Evolutionary conservation across 2,329 filamentous ascomycete species (phyloP), one percentile per base, ranked within the genome.

Genomic region (Apiospora malaysiana): DNA sequence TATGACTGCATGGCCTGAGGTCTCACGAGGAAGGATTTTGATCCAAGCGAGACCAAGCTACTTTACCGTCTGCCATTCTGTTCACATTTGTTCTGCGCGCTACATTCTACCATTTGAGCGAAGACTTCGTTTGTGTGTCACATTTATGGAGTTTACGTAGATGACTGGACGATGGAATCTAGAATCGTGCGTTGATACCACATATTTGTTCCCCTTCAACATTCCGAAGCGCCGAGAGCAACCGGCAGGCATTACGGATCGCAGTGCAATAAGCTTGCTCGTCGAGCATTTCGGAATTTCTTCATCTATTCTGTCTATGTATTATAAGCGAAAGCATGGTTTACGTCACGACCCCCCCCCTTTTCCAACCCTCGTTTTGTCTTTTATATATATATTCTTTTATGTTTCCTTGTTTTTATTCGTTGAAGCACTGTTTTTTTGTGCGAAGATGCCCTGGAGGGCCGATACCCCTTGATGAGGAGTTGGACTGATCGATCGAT

Each of bases 1-100:
- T 78, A 78, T 80, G 78, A 79, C 77, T 78, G 75, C 72, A 77
- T 75, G 77, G 77, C 59, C 75, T 78, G 68, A 21, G 56, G 40
- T 21, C 56, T 40, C 56, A 40, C 27, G n/a, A n/a, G 56, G 56
- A 40, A n/a, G 56, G 40, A 5, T n/a, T 5, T 40, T 40, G 56
- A 63, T 7, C 21, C 32, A 10, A n/a, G 56, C 40, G 56, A 40
- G 18, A 63, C n/a, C 56, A 23, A 63, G 27, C 32, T 9, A 32
- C 32, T 32, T 40, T 40, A n/a, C 21, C 32, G 27, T 40, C 56
- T 40, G 18, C 18, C 14, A 6, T 59, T 59, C 27, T 59, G 9
- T 5, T n/a, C 51, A 18, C 21, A 6, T 59, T 37, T 59, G 25
- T n/a, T 32, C 18, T 37, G 27, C 6, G 32, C 32, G 51, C 27